Evolutionary conservation across 768 basidiomycete species (phyloP), one percentile per base, ranked within the genome.

Genomic region (Phylloporus arenicola): DNA sequence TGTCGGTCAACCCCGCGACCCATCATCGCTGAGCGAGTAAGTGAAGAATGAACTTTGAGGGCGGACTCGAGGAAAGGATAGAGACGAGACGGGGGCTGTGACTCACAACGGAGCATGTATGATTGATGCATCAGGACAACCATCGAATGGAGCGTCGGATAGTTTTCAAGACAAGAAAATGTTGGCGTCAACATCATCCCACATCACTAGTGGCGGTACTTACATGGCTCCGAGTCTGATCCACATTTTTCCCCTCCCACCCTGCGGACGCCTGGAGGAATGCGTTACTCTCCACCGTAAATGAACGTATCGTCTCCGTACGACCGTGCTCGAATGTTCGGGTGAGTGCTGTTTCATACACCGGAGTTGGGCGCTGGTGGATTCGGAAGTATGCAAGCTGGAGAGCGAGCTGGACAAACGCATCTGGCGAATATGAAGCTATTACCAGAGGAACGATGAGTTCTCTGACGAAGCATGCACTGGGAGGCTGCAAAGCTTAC

Each of bases 321-420:
- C 94, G 80, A 14, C 92, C 94, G 54, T 84, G 82, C 52, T 84
- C 73, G 71, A 94, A 94, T 66, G 88, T 77, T 22, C 92, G 80
- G 2, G 94, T 95, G 29, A 94, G 77, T 0, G 85, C 89, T 0
- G 93, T 96, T 69, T 97, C 94, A 64, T 97, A 96, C 7, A 89
- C 92, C 2, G 94, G 90, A 4, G 90, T 89, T 59, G 90, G 85
- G 51, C 74, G 70, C 11, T 81, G 82, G 41, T 83, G 86, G 19
- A 83, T 81, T 63, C 79, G 80, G 71, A 87, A 90, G 84, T 88
- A 96, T 4, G 92, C 93, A 10, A 96, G 78, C 63, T 97, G 94
- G 17, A 96, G 74, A 0, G 83, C 88, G 79, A 95, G 87, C 64
- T 97, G 94, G 43, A 95, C 78, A 69, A 81, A 96, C 1, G 88